phyloP scores from a whole-genome alignment of 1,139 yeast species.

The Debaryomyces sp. region DNA sequence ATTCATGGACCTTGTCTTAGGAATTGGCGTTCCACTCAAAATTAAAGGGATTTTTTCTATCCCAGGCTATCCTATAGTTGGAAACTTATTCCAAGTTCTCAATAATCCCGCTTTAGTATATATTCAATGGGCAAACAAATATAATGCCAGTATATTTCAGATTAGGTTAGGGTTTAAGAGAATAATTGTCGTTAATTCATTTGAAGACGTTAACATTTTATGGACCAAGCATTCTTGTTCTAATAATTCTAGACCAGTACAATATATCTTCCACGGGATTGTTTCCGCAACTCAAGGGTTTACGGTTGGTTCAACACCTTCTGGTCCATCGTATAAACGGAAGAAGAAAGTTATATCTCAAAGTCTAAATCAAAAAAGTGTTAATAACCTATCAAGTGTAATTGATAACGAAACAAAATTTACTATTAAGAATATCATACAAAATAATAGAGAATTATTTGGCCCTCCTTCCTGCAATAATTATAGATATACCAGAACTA shows the following conservation, averaged over 20 bases:
- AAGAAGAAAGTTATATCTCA: conserved; percentile 59
- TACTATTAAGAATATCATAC: conserved; percentile 29
- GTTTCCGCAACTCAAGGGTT: conserved; percentile 65
- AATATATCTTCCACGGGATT: conserved; percentile 68
- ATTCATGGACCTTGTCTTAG: conserved; percentile 18
- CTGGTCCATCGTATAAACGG: conserved; percentile 52
- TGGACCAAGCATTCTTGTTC: conserved; percentile 59
- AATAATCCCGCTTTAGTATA: conserved; percentile 56
- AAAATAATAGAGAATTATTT: conserved; percentile 20
- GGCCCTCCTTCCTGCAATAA: conserved; percentile 27
- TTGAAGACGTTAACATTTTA: conserved; percentile 51
- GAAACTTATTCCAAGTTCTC: conserved; percentile 51
- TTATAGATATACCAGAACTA: conserved; percentile 15
- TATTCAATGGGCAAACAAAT: conserved; percentile 46
- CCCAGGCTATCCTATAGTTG: conserved; percentile 56
- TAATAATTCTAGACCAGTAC: conserved; percentile 67
- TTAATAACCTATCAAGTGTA: conserved; percentile 33
- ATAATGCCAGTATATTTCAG: conserved; percentile 56
- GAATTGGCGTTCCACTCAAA: conserved; percentile 23
- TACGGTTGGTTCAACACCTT: conserved; percentile 81
- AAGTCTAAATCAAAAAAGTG: conserved; percentile 44
- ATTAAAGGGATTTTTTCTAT: conserved; percentile 43
- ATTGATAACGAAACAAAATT: conserved; percentile 48
- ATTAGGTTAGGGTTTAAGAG: conserved; percentile 59
- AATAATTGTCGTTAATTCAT: conserved; percentile 68